phyloP scores from a whole-genome alignment of 495 filamentous ascomycete genomes.

The Hypoxylon lenormandii region DNA sequence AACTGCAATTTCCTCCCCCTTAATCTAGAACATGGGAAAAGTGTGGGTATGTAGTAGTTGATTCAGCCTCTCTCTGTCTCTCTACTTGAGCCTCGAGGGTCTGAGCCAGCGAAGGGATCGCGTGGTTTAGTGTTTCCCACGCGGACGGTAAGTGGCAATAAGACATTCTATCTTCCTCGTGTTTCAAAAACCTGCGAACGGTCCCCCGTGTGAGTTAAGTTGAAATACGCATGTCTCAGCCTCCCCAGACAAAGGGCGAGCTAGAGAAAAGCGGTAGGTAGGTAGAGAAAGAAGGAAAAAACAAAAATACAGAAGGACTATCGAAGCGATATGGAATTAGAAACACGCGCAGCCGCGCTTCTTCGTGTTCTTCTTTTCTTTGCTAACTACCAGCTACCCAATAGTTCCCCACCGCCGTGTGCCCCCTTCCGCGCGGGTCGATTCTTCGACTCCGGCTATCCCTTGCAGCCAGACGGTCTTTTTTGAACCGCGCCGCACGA shows the following conservation, averaged over 20 bases:
- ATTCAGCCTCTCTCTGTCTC: no score
- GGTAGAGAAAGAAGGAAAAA: no score
- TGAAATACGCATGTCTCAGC: constrained; percentile 17
- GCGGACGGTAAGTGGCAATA: not conserved
- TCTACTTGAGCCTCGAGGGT: not conserved
- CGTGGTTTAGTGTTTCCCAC: not conserved
- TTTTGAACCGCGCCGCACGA: not conserved
- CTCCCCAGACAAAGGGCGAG: not conserved
- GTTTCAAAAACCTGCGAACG: not conserved
- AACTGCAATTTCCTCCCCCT: not conserved
- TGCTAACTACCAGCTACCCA: not conserved
- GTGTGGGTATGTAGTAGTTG: no score
- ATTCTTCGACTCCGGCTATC: not conserved
- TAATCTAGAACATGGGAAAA: constrained; percentile 17
- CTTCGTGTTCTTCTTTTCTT: constrained; percentile 12
- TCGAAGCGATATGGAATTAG: constrained; percentile 28
- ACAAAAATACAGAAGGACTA: not conserved
- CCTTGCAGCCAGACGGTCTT: constrained; percentile 21
- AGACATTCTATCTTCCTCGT: not conserved
- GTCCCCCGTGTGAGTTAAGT: not conserved
- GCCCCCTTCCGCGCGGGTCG: constrained; percentile 27
- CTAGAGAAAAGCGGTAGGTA: constrained; percentile 2
- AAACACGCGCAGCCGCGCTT: constrained; percentile 41
- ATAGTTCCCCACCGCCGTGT: no score
- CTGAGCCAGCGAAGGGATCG: not conserved